Base-by-base conservation (phyloP, 2,329 filamentous ascomycete genomes). In the Penicillium griseofulvum region DNA sequence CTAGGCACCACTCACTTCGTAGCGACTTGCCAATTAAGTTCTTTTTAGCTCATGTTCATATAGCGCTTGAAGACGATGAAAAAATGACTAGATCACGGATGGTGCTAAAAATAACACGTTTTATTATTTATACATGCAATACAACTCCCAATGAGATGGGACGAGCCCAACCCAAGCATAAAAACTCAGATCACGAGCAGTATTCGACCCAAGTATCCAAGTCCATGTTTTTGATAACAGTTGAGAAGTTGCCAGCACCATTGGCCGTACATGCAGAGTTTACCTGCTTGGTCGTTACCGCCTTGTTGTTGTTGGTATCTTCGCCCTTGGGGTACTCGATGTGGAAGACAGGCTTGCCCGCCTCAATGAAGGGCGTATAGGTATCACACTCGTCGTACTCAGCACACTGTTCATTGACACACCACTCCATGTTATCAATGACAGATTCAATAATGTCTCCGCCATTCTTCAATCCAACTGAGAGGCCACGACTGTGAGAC, bases 391-490 rank as follows among this genome's bases (percentile, higher is more conserved):
- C 86, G 5, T 73, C 56, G 62, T 83, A 83, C 67, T 86, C 63
- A 16, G 80, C 78, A 68, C 87, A 90, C 72, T 89, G 81, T 75
- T 90, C 87, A 70, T 89, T 88, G 62, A 90, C 86, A 7, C 79
- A 81, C 72, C 87, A 90, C 65, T 87, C 78, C 50, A 87, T 81
- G 5, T 80, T 69, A 29, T 75, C 69, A 6, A 82, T 70, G 2
- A 83, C 78, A 1, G 70, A 59, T 7, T 68, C 54, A 33, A 89
- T 83, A 58, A 90, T 85, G 41, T 74, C 77, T 12, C 77, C 83
- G 1, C 83, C 84, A 66, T 90, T 90, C 74, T 90, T 90, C 52
- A 90, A 77, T 0, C 87, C 87, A 10, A 85, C 78, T 0, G 83
- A 79, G 68, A 90, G 74, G 56, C 83, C 82, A 44, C 79, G 77